These are phyloP conservation scores for Phytophthora litchii DNA, from an alignment of 352 stramenopile genomes.

Conservation along the genomic window DNA sequence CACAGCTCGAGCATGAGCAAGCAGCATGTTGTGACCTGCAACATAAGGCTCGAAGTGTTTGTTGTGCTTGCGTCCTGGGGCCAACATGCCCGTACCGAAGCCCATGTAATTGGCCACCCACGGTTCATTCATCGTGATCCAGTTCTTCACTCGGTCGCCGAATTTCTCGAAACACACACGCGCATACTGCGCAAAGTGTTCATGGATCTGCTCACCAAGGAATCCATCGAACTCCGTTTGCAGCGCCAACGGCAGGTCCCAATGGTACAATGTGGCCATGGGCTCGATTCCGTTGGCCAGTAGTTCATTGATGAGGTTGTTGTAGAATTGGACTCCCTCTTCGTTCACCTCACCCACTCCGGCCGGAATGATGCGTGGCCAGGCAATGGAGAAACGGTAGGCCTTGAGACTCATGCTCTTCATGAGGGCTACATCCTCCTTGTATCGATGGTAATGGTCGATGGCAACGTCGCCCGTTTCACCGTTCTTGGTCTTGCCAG, in stretches of 20 bases:
- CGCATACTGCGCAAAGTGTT: conserved; percentile 82
- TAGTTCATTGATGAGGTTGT: conserved; percentile 87
- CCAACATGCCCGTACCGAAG: conserved; percentile 83
- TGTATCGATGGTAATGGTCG: conserved; percentile 91
- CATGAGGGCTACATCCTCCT: conserved; percentile 93
- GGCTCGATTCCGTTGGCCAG: conserved; percentile 84
- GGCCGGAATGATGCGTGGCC: conserved; percentile 92
- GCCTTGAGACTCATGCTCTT: conserved; percentile 85
- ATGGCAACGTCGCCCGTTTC: conserved; percentile 87
- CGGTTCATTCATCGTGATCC: conserved; percentile 94
- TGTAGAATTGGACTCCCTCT: conserved; percentile 91
- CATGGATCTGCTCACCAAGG: conserved; percentile 43
- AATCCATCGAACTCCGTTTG: conserved; percentile 82
- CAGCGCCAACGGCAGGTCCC: conserved; percentile 46
- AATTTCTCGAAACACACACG: conserved; percentile 90
- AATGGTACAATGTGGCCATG: conserved; percentile 92
- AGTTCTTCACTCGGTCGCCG: conserved; percentile 91
- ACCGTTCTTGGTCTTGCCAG: conserved; percentile 66
- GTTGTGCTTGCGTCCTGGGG: conserved; percentile 59
- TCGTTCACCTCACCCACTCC: conserved; percentile 81
- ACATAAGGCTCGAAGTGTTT: conserved; percentile 81
- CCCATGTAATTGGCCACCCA: conserved; percentile 85
- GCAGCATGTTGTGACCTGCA: conserved; percentile 82
- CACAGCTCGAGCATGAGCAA: conserved; percentile 86
- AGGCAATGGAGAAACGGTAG: conserved; percentile 93